Evolutionary conservation across 2,329 filamentous ascomycete genomes (phyloP), one percentile per base, ranked within the genome.

Genomic region (Gremmenia infestans): DNA sequence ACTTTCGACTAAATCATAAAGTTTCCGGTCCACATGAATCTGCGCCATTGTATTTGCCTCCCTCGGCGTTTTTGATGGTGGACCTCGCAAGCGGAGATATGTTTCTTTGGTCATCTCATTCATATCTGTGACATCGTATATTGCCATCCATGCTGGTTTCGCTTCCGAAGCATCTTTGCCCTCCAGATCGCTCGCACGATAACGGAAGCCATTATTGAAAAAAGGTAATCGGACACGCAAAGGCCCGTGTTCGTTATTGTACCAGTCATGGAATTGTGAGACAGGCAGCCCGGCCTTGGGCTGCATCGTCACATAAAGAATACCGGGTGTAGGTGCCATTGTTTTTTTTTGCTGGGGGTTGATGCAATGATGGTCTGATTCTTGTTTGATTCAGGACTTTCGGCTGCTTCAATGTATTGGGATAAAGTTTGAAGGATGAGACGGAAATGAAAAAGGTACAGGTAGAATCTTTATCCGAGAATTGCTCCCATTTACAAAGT

Each of bases 221-320:
- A 87, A 85, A 4, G 88, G 83, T 14, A 95, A 75, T 49, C 89
- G 86, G 6, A 95, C 81, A 48, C 91, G 87, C 15, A 85, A 82
- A 17, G 91, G 91, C 53, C 91, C 91, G 74, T 96, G 91, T 75
- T 96, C 91, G 72, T 91, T 94, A 76, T 95, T 92, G 77, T 96
- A 96, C 89, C 89, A 93, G 70, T 95, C 89, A 72, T 95, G 88
- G 73, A 96, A 95, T 67, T 89, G 83, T 60, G 82, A 77, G 48
- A 80, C 72, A 54, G 66, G 52, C 19, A 70, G 85, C 77, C 65
- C 91, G 78, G 63, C 79, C 70, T 81, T 79, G 65, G 90, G 89
- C 73, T 92, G 85, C 87, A 95, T 95, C 15, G 89, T 91, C 64
- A 96, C 91, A 71, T 87, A 91, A 68, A 96, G 84, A 66, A 91